Base-by-base conservation (phyloP, 2,329 filamentous ascomycete species). In the Decorospora gaudefroyi region DNA sequence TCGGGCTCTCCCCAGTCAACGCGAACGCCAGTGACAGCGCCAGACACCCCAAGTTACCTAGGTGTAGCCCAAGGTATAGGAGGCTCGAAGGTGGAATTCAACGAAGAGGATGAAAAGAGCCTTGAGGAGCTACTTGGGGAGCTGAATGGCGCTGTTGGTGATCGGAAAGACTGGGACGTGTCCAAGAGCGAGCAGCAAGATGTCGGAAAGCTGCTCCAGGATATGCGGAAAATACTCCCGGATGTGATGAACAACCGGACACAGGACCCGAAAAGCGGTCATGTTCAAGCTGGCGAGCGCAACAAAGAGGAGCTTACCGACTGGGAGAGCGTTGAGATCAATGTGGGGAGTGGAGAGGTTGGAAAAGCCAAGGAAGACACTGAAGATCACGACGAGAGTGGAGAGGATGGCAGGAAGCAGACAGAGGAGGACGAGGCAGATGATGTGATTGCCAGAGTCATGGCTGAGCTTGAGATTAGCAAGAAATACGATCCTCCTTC, bases 121-220 rank as follows among this genome's bases (percentile, higher is more conserved):
- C 53, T 78, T n/a, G 75, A 78, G 21, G 72, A 76, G 40, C 51
- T 78, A 13, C 54, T 78, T 5, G 65, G 62, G 11, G 74, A 77
- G 46, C 53, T 78, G 3, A 57, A 63, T 18, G 51, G 48, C 6
- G 46, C 59, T 16, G 45, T 62, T 5, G 59, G 59, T 6, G 53
- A 57, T 6, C 52, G 62, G 33, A 69, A 71, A 33, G 64, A 73
- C 28, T 75, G 72, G 70, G 68, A 69, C 37, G 44, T 76, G 5
- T 58, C 64, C 15, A 61, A 55, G 6, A 61, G 68, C 25, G 75
- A 77, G 38, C 61, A 71, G 35, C 65, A 65, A 36, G 66, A 74
- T 54, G 67, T 77, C 7, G 62, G 67, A 18, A 61, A 54, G 36
- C 44, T 77, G 29, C 47, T 77, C 38, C 64, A 59, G 45, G 74